Evolutionary conservation across 345 rosid species (phyloP).

Genomic region (Chamaenerion angustifolium): DNA sequence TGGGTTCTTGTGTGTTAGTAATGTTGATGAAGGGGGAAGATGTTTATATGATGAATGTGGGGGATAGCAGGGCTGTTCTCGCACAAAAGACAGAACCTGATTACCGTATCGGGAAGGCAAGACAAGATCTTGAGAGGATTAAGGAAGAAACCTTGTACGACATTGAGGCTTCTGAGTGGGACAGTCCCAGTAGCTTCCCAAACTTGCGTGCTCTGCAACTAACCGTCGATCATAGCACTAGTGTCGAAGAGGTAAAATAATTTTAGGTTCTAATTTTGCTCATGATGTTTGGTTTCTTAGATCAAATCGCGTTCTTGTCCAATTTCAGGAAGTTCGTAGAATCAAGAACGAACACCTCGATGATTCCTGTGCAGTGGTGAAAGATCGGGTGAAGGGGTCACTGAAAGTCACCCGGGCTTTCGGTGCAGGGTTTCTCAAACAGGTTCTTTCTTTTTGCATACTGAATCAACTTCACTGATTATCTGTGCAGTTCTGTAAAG

Average conservation of each 20-base stretch:
- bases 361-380: constrained; percentile 52
- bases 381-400: constrained; percentile 85
- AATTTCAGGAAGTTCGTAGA: constrained; percentile 68
- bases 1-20: constrained; percentile 95
- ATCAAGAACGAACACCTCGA: constrained; percentile 71
- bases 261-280: background rate
- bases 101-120: constrained; percentile 52
- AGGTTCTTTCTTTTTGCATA: constrained; percentile 22
- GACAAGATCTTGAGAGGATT: constrained; percentile 74
- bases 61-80: constrained; percentile 82
- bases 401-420: constrained; percentile 94
- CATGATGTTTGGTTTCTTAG: background rate
- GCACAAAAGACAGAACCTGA: constrained; percentile 64
- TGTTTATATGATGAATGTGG: constrained; percentile 89
- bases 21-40: constrained; percentile 96
- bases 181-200: constrained; percentile 15
- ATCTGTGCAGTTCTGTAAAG: too few relatives aligned
- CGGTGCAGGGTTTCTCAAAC: constrained; percentile 89
- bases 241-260: constrained; percentile 48
- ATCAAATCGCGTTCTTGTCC: constrained; percentile 2
- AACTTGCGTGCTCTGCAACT: constrained; percentile 53
- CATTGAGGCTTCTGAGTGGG: constrained; percentile 32
- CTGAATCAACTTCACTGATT: too few relatives aligned
- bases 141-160: constrained; percentile 72
- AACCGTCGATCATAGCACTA: constrained; percentile 76